phyloP scores from a whole-genome alignment of 2,329 filamentous ascomycete genomes.

The Aspergillus sp. region DNA sequence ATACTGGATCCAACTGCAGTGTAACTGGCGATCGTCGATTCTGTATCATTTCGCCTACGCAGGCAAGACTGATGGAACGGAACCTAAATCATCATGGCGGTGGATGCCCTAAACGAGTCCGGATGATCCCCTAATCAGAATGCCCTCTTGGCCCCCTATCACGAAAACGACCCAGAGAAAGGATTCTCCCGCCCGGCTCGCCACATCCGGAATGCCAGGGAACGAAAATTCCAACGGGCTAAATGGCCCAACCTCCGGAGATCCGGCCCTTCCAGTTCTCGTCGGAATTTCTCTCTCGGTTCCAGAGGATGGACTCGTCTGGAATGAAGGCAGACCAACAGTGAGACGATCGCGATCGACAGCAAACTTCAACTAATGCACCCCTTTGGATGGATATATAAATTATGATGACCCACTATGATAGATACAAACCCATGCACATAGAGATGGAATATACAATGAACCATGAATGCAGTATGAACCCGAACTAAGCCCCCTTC shows the following conservation, averaged over 20 bases:
- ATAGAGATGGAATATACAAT: neutral
- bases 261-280: neutral
- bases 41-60: no score
- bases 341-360: no score
- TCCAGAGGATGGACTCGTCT: no score
- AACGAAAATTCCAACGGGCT: neutral
- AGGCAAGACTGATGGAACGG: no score
- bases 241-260: neutral
- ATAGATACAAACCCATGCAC: no score
- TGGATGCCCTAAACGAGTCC: no score
- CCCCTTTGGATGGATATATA: neutral
- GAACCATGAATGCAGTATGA: neutral
- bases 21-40: no score
- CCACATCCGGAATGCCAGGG: constrained; percentile 15
- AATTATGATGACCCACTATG: no score
- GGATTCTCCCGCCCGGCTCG: constrained; percentile 18
- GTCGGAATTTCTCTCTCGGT: neutral
- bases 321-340: no score
- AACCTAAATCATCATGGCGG: neutral
- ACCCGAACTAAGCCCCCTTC: constrained; percentile 17
- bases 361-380: neutral
- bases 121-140: no score
- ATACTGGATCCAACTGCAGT: no score
- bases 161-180: constrained; percentile 10
- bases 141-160: neutral